Evolutionary conservation across 2,329 filamentous ascomycete genomes (phyloP).

Genomic region (Microdochium nivale): DNA sequence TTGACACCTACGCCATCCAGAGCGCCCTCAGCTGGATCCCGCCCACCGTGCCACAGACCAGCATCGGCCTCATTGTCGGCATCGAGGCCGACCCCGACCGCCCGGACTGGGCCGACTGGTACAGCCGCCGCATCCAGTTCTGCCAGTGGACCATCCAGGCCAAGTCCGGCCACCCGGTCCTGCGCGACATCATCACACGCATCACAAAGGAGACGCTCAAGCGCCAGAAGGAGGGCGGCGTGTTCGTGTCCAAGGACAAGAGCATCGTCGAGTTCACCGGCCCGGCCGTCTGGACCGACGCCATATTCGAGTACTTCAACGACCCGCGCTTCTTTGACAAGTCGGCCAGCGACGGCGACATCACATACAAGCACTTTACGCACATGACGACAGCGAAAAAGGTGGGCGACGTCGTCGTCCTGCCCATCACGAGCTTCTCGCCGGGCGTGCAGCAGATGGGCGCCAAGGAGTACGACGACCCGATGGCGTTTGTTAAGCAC

Average conservation of each 20-base stretch:
- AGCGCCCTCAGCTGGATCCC: slow-evolving; percentile 86
- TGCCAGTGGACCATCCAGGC: slow-evolving; percentile 98
- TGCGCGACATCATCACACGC: slow-evolving; percentile 77
- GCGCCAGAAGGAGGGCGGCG: slow-evolving; percentile 51
- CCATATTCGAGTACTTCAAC: slow-evolving; percentile 89
- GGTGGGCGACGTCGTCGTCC: slow-evolving; percentile 84
- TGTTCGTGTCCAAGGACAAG: slow-evolving; percentile 47
- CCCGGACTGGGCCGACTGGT: slow-evolving; percentile 90
- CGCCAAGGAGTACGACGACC: slow-evolving; percentile 77
- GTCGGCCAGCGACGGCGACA: slow-evolving; percentile 57
- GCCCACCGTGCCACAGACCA: slow-evolving; percentile 61
- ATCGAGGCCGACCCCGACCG: slow-evolving; percentile 96
- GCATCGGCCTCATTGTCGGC: slow-evolving; percentile 80
- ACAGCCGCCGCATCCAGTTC: slow-evolving; percentile 92
- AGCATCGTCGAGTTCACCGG: slow-evolving; percentile 90
- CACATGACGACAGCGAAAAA: slow-evolving; percentile 76
- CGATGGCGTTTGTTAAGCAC: slow-evolving; percentile 96
- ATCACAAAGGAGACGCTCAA: slow-evolving; percentile 77
- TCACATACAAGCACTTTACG: slow-evolving; percentile 84
- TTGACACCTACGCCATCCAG: slow-evolving; percentile 81
- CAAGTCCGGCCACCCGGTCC: slow-evolving; percentile 87
- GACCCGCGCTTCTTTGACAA: slow-evolving; percentile 83
- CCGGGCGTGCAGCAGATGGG: slow-evolving; percentile 92
- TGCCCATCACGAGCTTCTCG: slow-evolving; percentile 96
- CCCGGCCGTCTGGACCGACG: slow-evolving; percentile 89